Percentiles rank a stretch among this genome's conserved stretches.
Conservation (phyloP, 345 rosid species). For the Cardiospermum halicacabum region DNA sequence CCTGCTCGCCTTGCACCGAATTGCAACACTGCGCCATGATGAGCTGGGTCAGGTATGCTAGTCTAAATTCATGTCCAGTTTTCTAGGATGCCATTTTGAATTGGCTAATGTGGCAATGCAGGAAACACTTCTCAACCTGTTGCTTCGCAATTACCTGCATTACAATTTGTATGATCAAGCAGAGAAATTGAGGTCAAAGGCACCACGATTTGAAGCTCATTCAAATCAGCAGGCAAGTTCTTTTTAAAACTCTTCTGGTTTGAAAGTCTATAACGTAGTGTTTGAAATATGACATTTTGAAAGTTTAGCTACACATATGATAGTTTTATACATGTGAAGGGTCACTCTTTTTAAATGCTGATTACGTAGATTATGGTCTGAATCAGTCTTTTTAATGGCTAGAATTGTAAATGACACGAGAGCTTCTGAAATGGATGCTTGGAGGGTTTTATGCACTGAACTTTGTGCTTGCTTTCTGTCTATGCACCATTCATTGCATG, state of each 20-base stretch:
- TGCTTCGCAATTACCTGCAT: constrained; percentile 60
- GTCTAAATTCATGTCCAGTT: neutral
- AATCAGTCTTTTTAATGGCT: neutral
- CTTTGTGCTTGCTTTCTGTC: neutral
- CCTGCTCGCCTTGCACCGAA: constrained; percentile 52
- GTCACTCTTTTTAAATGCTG: neutral
- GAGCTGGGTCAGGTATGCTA: constrained; percentile 54
- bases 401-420: neutral
- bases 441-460: neutral
- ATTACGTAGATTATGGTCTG: neutral
- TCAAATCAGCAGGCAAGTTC: constrained; percentile 45
- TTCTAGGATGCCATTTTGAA: neutral
- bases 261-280: neutral
- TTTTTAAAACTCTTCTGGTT: neutral
- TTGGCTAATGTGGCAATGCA: constrained; percentile 16
- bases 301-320: neutral
- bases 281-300: neutral
- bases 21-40: constrained; percentile 57
- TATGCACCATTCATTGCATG: neutral
- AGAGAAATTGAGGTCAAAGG: constrained; percentile 59
- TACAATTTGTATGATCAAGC: constrained; percentile 62
- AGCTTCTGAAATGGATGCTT: neutral
- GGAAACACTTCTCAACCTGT: constrained; percentile 58
- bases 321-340: neutral
- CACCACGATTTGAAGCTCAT: constrained; percentile 58